Evolutionary conservation across 2,329 filamentous ascomycete species (phyloP).

Genomic region (Beauveria sp.): DNA sequence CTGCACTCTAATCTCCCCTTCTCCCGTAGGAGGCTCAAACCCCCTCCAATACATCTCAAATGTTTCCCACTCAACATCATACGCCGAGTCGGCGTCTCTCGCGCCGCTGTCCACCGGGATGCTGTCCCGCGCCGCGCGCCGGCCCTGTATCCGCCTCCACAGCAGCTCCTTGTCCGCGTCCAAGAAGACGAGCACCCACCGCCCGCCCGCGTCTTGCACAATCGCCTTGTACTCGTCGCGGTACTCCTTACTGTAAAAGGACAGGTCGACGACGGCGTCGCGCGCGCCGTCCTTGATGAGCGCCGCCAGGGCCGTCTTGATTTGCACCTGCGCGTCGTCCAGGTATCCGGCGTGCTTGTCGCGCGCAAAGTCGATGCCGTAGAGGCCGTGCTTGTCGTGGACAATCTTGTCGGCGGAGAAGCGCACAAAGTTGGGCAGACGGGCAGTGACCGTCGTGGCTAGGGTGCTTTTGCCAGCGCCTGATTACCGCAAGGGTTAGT

Average conservation of each 20-base stretch:
- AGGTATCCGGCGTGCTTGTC: slow-evolving; percentile 2
- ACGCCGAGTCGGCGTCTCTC: slow-evolving; percentile 9
- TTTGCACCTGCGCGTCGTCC: slow-evolving; percentile 2
- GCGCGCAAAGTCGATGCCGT: slow-evolving; percentile 7
- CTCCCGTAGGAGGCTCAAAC: slow-evolving; percentile 4
- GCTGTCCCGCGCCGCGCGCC: slow-evolving; percentile 15
- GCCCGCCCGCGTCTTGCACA: slow-evolving; percentile 18
- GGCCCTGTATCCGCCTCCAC: slow-evolving; percentile 23
- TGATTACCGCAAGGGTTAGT: background rate
- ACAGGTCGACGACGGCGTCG: slow-evolving; percentile 24
- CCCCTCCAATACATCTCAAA: slow-evolving; percentile 11
- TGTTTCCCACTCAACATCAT: slow-evolving; percentile 1
- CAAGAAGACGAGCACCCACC: slow-evolving; percentile 24
- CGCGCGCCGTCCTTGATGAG: slow-evolving; percentile 13
- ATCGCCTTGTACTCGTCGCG: slow-evolving; percentile 22
- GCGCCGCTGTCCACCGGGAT: background rate
- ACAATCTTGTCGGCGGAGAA: slow-evolving; percentile 6
- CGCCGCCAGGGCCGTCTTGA: slow-evolving; percentile 8
- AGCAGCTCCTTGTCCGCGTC: slow-evolving; percentile 20
- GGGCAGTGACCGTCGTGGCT: slow-evolving; percentile 2
- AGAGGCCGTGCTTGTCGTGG: slow-evolving; percentile 6
- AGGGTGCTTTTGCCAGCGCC: slow-evolving; percentile 11
- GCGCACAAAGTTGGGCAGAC: slow-evolving; percentile 3
- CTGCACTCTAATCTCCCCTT: slow-evolving; percentile 2
- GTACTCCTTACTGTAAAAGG: slow-evolving; percentile 24